phyloP scores from a whole-genome alignment of 805 yeast species.

The Soucietia sequanensis region DNA sequence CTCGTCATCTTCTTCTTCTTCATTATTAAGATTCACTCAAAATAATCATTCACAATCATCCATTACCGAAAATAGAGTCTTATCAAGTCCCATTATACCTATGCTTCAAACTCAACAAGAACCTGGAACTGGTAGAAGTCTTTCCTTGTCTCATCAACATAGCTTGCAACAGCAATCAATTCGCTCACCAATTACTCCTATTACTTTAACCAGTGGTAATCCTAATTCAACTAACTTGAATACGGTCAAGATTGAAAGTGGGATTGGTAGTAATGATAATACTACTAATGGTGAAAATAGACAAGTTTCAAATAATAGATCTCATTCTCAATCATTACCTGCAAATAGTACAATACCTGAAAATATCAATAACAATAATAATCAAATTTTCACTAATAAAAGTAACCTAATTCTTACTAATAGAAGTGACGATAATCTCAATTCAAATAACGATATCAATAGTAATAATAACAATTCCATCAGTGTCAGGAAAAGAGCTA shows the following conservation, averaged over 20 bases:
- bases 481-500: constrained; percentile 19
- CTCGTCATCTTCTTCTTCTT: constrained; percentile 8
- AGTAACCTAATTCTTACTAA: too few species aligned
- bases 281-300: not conserved
- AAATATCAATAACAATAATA: constrained; percentile 5
- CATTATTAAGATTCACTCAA: constrained; percentile 4
- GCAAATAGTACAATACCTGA: constrained; percentile 6
- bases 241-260: constrained; percentile 3
- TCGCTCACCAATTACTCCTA: too few species aligned
- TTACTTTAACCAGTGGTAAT: too few species aligned
- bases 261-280: not conserved
- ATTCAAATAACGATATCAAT: too few species aligned
- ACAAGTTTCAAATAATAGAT: constrained; percentile 15
- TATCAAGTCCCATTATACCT: constrained; percentile 32
- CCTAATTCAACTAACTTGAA: too few species aligned
- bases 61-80: constrained; percentile 20
- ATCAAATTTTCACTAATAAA: too few species aligned
- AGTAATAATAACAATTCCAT: too few species aligned
- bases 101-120: constrained; percentile 16
- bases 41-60: constrained; percentile 11
- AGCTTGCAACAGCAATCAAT: too few species aligned
- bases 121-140: not conserved
- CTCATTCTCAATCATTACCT: constrained; percentile 36
- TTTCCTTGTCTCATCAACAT: too few species aligned
- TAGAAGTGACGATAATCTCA: too few species aligned